A percentile compares a stretch with the other conserved stretches of the same genome.
Evolutionary conservation across 768 basidiomycete species (phyloP).

Genomic region (Xerocomellus amylosporus): DNA sequence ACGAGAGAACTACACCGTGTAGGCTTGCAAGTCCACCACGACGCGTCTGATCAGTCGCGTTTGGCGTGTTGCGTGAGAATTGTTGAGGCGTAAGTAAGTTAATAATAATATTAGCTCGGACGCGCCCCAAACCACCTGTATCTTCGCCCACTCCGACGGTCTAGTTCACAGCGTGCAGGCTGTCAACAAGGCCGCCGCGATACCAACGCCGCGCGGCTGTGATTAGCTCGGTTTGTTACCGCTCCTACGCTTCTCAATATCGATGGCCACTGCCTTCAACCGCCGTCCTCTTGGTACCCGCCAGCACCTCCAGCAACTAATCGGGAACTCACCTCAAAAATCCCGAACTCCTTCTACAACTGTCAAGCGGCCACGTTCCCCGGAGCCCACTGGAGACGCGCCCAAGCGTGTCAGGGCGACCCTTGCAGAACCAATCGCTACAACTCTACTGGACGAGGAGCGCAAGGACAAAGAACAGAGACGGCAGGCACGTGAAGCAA

Average conservation of each 20-base stretch:
- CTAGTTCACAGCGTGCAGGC: neutral
- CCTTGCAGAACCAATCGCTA: constrained; percentile 19
- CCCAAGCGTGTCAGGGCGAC: constrained; percentile 47
- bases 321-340: constrained; percentile 36
- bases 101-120: constrained; percentile 4
- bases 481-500: constrained; percentile 50
- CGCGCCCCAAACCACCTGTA: constrained; percentile 3
- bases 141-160: constrained; percentile 1
- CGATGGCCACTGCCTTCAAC: constrained; percentile 44
- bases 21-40: neutral
- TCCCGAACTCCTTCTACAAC: constrained; percentile 34
- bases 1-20: neutral
- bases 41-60: constrained; percentile 23
- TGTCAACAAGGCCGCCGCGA: neutral
- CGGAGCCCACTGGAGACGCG: constrained; percentile 41
- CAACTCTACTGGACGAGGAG: constrained; percentile 33
- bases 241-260: neutral
- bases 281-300: constrained; percentile 50
- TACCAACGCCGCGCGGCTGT: neutral
- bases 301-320: constrained; percentile 36
- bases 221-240: constrained; percentile 5
- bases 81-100: constrained; percentile 4
- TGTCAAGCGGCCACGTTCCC: constrained; percentile 50
- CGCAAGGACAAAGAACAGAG: constrained; percentile 48
- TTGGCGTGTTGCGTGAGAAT: constrained; percentile 27